Conservation (phyloP, 257 asterid genomes). For the Handroanthus guayacan region DNA sequence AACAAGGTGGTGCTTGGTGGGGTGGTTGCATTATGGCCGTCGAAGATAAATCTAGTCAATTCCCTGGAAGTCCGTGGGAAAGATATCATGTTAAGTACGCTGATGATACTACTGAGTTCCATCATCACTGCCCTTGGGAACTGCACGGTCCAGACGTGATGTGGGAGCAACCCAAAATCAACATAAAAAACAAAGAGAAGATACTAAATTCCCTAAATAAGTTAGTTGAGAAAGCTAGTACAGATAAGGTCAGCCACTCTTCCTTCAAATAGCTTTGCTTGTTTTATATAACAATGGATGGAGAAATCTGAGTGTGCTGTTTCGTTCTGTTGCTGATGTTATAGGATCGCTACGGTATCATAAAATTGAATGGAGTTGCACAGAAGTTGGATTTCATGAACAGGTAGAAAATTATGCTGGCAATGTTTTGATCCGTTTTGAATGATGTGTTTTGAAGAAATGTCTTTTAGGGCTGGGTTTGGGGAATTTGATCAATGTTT, state of each 20-base stretch:
- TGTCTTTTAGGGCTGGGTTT: too few relatives aligned
- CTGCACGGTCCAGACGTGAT: conserved; percentile 63
- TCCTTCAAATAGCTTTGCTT: conserved; percentile 14
- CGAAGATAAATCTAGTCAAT: conserved; percentile 60
- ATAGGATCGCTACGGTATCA: conserved; percentile 75
- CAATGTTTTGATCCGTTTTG: too few relatives aligned
- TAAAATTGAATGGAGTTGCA: conserved; percentile 72
- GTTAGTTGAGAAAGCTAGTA: conserved; percentile 53
- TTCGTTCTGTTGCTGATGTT: conserved; percentile 42
- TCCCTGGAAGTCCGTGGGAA: conserved; percentile 97
- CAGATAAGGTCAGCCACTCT: conserved; percentile 62
- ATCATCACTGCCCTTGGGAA: conserved; percentile 91
- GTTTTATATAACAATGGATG: conserved; percentile 11
- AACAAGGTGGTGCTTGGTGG: conserved; percentile 83
- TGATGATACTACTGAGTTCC: conserved; percentile 42
- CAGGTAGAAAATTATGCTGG: conserved; percentile 55
- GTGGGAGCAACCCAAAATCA: conserved; percentile 66
- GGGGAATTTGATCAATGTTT: too few relatives aligned
- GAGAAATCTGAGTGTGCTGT: conserved; percentile 15
- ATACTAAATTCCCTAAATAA: conserved; percentile 51
- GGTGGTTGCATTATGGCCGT: conserved; percentile 67
- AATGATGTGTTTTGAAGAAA: too few relatives aligned
- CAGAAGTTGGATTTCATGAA: conserved; percentile 69
- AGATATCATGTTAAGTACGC: conserved; percentile 65
- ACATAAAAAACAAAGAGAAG: conserved; percentile 45